Conservation (phyloP, 1,284 basidiomycete genomes). For the Ganoderma meredithae region DNA sequence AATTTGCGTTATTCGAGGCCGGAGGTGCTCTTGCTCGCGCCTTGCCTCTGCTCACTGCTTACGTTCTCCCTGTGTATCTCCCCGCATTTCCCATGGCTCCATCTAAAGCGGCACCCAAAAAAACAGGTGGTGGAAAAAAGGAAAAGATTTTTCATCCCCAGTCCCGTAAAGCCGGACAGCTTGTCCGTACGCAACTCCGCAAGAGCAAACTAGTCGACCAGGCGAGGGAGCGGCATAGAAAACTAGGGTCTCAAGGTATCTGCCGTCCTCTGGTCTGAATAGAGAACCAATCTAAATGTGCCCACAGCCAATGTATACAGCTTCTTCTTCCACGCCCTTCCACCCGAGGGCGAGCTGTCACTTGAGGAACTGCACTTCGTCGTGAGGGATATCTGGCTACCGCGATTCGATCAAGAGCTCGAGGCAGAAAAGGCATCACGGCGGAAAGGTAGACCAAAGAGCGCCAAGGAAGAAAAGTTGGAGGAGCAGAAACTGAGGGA, state of each 20-base stretch:
- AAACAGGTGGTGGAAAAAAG: constrained; percentile 53
- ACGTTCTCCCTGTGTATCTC: not conserved
- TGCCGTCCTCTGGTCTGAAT: constrained; percentile 17
- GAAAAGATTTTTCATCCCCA: constrained; percentile 83
- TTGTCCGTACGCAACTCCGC: constrained; percentile 75
- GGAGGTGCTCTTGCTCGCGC: not conserved
- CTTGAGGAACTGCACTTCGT: constrained; percentile 76
- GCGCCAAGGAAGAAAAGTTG: constrained; percentile 70
- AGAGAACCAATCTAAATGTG: constrained; percentile 8
- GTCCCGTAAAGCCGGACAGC: constrained; percentile 84
- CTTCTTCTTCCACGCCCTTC: constrained; percentile 83
- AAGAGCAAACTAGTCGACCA: constrained; percentile 73
- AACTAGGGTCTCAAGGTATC: constrained; percentile 61
- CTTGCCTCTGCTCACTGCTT: not conserved
- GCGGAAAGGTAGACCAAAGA: constrained; percentile 83
- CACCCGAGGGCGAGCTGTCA: constrained; percentile 66
- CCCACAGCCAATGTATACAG: constrained; percentile 72
- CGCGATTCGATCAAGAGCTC: constrained; percentile 75
- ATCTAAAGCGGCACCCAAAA: constrained; percentile 35
- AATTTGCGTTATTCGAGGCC: not conserved
- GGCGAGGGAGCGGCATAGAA: constrained; percentile 62
- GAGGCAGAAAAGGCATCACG: constrained; percentile 68
- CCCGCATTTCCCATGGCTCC: constrained; percentile 38
- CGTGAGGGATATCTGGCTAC: constrained; percentile 76
- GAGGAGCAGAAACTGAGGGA: constrained; percentile 79